Evolutionary conservation across 768 basidiomycete species (phyloP).

Genomic region (Leccinum olivaceopallidum): DNA sequence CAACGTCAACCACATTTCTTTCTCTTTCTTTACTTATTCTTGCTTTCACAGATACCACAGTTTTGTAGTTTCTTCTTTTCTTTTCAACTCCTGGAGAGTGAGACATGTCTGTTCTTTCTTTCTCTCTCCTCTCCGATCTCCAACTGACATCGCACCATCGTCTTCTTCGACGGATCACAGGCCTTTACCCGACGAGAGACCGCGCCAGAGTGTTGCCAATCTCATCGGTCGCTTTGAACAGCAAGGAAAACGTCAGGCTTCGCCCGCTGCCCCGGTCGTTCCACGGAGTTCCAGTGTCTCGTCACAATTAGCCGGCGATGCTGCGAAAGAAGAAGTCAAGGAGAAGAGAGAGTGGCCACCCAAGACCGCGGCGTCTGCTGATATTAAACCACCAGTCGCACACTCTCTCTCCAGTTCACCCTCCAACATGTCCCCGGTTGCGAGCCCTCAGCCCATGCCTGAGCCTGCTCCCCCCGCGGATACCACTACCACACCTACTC

Average conservation of each 20-base stretch:
- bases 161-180: conserved; percentile 39
- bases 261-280: conserved; percentile 36
- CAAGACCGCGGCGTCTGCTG: conserved; percentile 36
- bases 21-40: conserved; percentile 6
- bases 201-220: conserved; percentile 84
- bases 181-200: conserved; percentile 87
- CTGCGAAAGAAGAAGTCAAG: conserved; percentile 63
- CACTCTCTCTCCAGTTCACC: conserved; percentile 39
- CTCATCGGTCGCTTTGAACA: conserved; percentile 89
- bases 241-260: conserved; percentile 66
- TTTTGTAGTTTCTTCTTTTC: conserved; percentile 17
- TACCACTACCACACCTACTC: conserved; percentile 21
- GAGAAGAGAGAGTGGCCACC: conserved; percentile 83
- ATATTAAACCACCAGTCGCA: conserved; percentile 38
- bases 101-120: conserved; percentile 25
- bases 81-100: conserved; percentile 23
- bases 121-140: conserved; percentile 5
- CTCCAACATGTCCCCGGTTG: conserved; percentile 18
- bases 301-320: conserved; percentile 64
- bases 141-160: conserved; percentile 11
- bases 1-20: conserved; percentile 28
- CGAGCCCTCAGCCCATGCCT: conserved; percentile 34
- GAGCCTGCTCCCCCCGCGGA: conserved; percentile 20
- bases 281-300: conserved; percentile 67
- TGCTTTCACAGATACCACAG: conserved; percentile 9